Percentiles rank a stretch among this genome's conserved stretches.
Conservation (phyloP, 345 rosid genomes). For the Acer saccharum region DNA sequence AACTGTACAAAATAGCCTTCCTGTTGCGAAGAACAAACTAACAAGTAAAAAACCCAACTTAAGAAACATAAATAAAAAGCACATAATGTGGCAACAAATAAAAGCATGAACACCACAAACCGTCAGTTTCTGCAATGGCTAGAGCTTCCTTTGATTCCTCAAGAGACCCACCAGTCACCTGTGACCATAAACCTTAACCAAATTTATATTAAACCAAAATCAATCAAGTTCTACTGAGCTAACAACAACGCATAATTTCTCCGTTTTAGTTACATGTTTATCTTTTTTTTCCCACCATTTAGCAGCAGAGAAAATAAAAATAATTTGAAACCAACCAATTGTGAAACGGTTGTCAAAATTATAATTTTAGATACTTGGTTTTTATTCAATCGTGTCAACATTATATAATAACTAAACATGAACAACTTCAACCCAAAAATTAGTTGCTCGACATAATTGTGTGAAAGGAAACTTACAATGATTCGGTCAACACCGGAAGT, state of each 20-base stretch:
- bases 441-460: neutral
- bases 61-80: neutral
- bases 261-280: no score
- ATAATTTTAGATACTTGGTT: neutral
- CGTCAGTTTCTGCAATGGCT: conserved; percentile 94
- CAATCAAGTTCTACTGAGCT: neutral
- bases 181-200: conserved; percentile 16
- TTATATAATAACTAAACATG: neutral
- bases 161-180: conserved; percentile 98
- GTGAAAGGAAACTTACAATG: conserved; percentile 46
- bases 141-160: conserved; percentile 94
- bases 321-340: neutral
- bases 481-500: conserved; percentile 90
- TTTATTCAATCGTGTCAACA: neutral
- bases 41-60: conserved; percentile 3
- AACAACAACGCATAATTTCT: no score
- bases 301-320: neutral
- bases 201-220: conserved; percentile 4
- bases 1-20: conserved; percentile 89
- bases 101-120: conserved; percentile 33
- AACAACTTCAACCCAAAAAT: neutral
- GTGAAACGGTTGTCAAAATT: neutral
- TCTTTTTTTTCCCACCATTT: neutral
- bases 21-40: conserved; percentile 37
- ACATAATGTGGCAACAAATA: neutral